A percentile compares a stretch with the other conserved stretches of the same genome.
These are phyloP conservation scores for Fragilariopsis cylindrus DNA, from an alignment of 108 stramenopile species.

Conservation along the genomic window DNA sequence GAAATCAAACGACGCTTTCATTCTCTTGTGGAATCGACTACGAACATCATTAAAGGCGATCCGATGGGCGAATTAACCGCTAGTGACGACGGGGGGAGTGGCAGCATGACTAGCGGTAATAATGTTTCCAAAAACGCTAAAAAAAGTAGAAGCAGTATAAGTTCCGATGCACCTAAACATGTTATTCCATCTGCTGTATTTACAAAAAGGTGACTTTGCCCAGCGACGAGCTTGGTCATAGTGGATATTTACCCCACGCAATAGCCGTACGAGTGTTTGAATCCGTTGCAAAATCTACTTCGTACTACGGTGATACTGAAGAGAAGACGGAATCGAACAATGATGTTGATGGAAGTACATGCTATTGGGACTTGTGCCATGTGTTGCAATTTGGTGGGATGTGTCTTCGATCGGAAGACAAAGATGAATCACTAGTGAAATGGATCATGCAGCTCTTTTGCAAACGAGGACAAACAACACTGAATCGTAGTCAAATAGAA, in stretches of 20 bases:
- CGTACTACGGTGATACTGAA: constrained; percentile 21
- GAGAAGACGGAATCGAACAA: constrained; percentile 16
- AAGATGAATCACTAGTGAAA: constrained; percentile 26
- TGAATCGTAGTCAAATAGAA: constrained; percentile 58
- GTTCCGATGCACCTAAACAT: constrained; percentile 49
- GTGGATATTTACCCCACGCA: constrained; percentile 67
- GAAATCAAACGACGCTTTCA: constrained; percentile 85
- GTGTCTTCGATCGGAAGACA: constrained; percentile 51
- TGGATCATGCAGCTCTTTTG: constrained; percentile 33
- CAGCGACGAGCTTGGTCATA: constrained; percentile 74
- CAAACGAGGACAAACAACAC: constrained; percentile 6
- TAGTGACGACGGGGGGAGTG: constrained; percentile 21
- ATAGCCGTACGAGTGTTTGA: constrained; percentile 68
- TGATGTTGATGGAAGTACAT: not conserved
- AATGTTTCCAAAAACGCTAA: not conserved
- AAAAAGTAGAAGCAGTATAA: constrained; percentile 6
- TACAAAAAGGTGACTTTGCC: constrained; percentile 45
- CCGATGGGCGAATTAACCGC: constrained; percentile 32
- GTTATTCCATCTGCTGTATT: constrained; percentile 63
- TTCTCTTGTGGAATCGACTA: constrained; percentile 51
- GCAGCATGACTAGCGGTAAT: constrained; percentile 9
- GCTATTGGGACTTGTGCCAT: constrained; percentile 68
- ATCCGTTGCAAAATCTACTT: constrained; percentile 27
- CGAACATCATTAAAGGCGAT: constrained; percentile 46
- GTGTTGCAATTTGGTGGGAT: constrained; percentile 79